A percentile compares a stretch with the other conserved stretches of the same genome.
phyloP scores from a whole-genome alignment of 495 filamentous ascomycete genomes.

The Podospora anserina region DNA sequence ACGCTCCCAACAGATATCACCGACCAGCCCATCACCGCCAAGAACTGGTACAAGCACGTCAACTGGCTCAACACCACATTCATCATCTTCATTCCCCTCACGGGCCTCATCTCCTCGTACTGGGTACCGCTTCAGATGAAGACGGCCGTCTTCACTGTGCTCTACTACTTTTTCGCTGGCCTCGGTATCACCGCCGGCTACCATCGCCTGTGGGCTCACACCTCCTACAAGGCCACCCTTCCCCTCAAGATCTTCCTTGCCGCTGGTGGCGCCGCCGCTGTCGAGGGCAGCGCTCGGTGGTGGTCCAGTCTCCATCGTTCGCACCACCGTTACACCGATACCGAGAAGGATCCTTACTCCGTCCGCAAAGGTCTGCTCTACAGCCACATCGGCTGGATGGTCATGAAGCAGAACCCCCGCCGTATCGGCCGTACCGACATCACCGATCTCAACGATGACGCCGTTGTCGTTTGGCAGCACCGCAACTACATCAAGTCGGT shows the following conservation, averaged over 20 bases:
- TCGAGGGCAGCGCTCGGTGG: conserved; percentile 95
- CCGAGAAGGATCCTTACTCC: conserved; percentile 97
- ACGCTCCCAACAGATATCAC: conserved; percentile 42
- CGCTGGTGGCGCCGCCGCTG: conserved; percentile 86
- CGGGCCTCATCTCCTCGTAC: conserved; percentile 71
- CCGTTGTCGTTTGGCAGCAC: conserved; percentile 93
- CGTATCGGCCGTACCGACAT: conserved; percentile 95
- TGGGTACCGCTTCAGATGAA: conserved; percentile 75
- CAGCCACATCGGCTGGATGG: conserved; percentile 92
- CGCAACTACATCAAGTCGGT: conserved; percentile 88
- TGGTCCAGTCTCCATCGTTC: conserved; percentile 96
- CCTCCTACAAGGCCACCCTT: conserved; percentile 83
- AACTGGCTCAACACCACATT: conserved; percentile 90
- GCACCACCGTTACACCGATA: conserved; percentile 98
- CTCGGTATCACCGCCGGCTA: conserved; percentile 81
- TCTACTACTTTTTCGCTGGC: conserved; percentile 91
- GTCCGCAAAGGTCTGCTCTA: conserved; percentile 94
- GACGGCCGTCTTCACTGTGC: conserved; percentile 76
- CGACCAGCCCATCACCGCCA: conserved; percentile 66
- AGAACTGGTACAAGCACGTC: conserved; percentile 90
- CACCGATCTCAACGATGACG: conserved; percentile 90
- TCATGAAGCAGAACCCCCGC: conserved; percentile 93
- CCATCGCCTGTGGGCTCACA: conserved; percentile 93
- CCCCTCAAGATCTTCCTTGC: conserved; percentile 93
- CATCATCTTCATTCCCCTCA: conserved; percentile 79